Base-by-base conservation (phyloP, 2,329 filamentous ascomycete genomes). In the Zalaria obscura region DNA sequence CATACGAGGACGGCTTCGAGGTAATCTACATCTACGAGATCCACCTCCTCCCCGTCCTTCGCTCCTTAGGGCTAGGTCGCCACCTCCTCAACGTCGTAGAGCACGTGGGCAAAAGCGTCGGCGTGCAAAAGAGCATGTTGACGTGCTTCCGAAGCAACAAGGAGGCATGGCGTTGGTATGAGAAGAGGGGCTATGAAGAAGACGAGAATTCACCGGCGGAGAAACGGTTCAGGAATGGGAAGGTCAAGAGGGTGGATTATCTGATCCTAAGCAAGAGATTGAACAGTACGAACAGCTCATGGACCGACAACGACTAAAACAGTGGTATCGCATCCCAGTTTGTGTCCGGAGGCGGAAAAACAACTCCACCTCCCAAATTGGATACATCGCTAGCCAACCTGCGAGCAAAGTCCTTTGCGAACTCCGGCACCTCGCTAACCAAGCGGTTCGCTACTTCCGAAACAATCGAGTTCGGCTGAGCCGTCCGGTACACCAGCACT, bases 1-100 rank as follows among this genome's bases (percentile, higher is more conserved):
- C 77, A 2, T 73, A 73, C 53, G 79, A 84, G 54, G 74, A 76
- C 38, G 69, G 69, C 1, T 62, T 75, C 44, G 67, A 76, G 0
- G 81, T 87, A 2, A 55, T 86, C 18, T 89, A 87, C 58, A 79
- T 83, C 57, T 89, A 87, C 56, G 83, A 89, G 60, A 75, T 89
- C 31, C 83, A 89, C 53, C 68, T 88, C 3, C 59, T 65, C 32
- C 60, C 67, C 1, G 59, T 65, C 1, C 55, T 82, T 4, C 72
- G 74, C 49, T 69, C 78, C 63, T 75, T 57, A 9, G 80, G 82
- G 0, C 61, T 88, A 2, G 80, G 77, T 1, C 64, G 55, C 8
- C 60, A 68, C 8, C 64, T 88, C 33, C 75, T 88, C 64, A 52
- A 58, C 2, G 61, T 75, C 44, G 68, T 75, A 5, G 68, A 72